phyloP scores from a whole-genome alignment of 108 stramenopile species.

The Fistulifera solaris region DNA sequence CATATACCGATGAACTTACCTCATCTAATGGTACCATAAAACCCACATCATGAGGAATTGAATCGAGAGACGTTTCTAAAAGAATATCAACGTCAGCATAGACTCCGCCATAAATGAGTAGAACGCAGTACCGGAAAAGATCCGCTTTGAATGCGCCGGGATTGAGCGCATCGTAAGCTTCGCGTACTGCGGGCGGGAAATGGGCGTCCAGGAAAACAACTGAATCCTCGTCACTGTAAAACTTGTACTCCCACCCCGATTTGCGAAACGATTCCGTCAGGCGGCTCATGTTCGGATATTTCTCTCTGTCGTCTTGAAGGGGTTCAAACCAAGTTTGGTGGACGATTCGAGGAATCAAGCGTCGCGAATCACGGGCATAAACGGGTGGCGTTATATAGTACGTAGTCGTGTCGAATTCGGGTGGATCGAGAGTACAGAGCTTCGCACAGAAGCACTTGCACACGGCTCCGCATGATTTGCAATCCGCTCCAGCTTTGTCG shows the following conservation, averaged over 20 bases:
- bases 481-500: constrained; percentile 31
- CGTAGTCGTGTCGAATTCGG: constrained; percentile 46
- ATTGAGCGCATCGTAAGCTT: constrained; percentile 59
- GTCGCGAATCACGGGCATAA: constrained; percentile 48
- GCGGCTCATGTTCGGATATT: constrained; percentile 67
- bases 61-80: constrained; percentile 71
- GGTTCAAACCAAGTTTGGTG: constrained; percentile 73
- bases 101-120: constrained; percentile 75
- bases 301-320: constrained; percentile 24
- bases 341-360: constrained; percentile 52
- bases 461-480: constrained; percentile 28
- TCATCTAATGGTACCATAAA: constrained; percentile 77
- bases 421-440: constrained; percentile 25
- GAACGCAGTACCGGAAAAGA: constrained; percentile 76
- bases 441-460: constrained; percentile 68
- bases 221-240: constrained; percentile 57
- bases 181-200: constrained; percentile 59
- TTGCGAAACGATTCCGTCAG: constrained; percentile 61
- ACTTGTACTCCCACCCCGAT: constrained; percentile 72
- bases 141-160: constrained; percentile 79
- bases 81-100: constrained; percentile 79
- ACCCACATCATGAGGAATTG: constrained; percentile 57
- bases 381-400: constrained; percentile 36
- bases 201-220: constrained; percentile 44
- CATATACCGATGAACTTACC: constrained; percentile 50